Evolutionary conservation across 1,284 basidiomycete genomes (phyloP), one percentile per base, ranked within the genome.

Genomic region (Sanguinoderma infundibulare): DNA sequence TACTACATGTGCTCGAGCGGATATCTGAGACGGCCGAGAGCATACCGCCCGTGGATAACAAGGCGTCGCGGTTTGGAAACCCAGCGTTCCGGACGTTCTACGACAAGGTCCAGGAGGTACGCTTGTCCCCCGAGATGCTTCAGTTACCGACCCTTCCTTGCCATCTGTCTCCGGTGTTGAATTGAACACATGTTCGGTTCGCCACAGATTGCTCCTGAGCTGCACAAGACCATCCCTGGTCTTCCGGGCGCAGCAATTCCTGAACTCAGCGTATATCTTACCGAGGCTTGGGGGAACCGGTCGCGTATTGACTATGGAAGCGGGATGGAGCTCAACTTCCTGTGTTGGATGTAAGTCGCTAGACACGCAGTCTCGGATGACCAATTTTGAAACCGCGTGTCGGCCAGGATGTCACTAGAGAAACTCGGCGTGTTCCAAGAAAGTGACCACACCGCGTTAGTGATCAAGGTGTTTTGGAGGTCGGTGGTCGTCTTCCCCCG

Each of bases 241-340:
- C 71, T 96, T 1, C 84, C 89, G 0, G 56, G 71, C 2, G 86
- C 84, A 5, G 83, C 87, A 1, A 80, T 87, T 1, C 71, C 77
- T 3, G 95, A 97, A 72, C 73, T 96, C 9, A 84, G 88, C 3
- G 81, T 51, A 81, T 81, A 0, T 99, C 92, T 99, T 68, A 79
- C 83, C 47, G 93, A 98, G 72, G 78, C 89, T 24, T 99, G 96
- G 96, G 97, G 97, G 0, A 98, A 94, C 74, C 83, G 91, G 39
- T 87, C 91, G 57, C 82, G 97, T 5, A 96, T 99, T 63, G 98
- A 99, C 77, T 99, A 99, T 76, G 97, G 98, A 9, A 98, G 95
- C 71, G 97, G 97, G 1, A 98, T 98, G 96, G 98, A 99, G 75
- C 83, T 99, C 61, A 98, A 98, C 77, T 99, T 98, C 73, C 68